Percentiles rank a stretch among this genome's conserved stretches.
phyloP scores from a whole-genome alignment of 768 basidiomycete genomes.

The Tubosaeta brunneosetosa region DNA sequence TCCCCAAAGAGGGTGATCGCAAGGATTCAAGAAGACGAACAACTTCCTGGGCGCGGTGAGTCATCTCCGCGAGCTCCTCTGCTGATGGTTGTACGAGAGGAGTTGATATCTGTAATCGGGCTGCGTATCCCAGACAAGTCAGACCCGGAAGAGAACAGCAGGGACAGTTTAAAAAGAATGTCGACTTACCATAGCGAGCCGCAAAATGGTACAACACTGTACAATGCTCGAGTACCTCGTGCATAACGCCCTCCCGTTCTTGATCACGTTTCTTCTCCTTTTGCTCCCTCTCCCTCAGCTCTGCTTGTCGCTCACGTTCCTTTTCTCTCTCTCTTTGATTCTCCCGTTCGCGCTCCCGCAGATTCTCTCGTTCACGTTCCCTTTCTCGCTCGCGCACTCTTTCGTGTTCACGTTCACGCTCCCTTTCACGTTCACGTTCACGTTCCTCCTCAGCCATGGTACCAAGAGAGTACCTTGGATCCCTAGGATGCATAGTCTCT shows the following conservation, averaged over 20 bases:
- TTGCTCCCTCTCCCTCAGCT: conserved; percentile 20
- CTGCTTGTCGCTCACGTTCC: conserved; percentile 20
- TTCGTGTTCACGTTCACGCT: conserved; percentile 15
- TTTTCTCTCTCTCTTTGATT: conserved; percentile 20
- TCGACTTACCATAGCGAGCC: conserved; percentile 53
- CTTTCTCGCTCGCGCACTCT: conserved; percentile 20
- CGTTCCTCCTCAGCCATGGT: conserved; percentile 16
- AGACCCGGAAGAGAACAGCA: neutral
- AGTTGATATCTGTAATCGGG: conserved; percentile 37
- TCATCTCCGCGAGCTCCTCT: conserved; percentile 66
- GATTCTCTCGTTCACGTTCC: conserved; percentile 15
- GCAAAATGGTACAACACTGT: conserved; percentile 59
- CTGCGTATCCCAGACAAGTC: conserved; percentile 12
- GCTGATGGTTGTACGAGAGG: conserved; percentile 50
- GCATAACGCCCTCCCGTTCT: conserved; percentile 22
- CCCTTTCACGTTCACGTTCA: conserved; percentile 19
- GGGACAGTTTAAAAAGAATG: neutral
- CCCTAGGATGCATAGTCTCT: conserved; percentile 27
- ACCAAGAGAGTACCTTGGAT: conserved; percentile 11
- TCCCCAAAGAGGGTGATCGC: conserved; percentile 19
- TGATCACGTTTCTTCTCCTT: conserved; percentile 21
- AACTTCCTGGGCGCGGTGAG: conserved; percentile 58
- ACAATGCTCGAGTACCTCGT: conserved; percentile 45
- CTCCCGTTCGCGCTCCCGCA: conserved; percentile 21
- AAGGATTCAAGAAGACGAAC: conserved; percentile 57